phyloP scores from a whole-genome alignment of 306 rosid species.

The Citrullus amarus region DNA sequence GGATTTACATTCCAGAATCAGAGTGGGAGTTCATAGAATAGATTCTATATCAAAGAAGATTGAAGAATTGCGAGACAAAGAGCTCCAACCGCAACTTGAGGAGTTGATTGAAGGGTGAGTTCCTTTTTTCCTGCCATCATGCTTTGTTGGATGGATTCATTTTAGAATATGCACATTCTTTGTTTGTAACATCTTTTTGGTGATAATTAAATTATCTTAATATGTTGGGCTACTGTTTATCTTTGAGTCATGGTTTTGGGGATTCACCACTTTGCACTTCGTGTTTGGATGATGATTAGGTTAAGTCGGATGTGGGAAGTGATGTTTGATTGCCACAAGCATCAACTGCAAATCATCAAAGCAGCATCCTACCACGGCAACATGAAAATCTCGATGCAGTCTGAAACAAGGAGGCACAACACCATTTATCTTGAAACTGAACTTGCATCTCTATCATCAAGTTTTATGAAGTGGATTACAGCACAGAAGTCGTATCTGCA shows the following conservation, averaged over 20 bases:
- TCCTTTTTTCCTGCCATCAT: constrained; percentile 8
- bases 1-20: constrained; percentile 86
- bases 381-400: constrained; percentile 37
- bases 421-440: constrained; percentile 61
- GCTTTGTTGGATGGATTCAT: neutral
- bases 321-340: constrained; percentile 82
- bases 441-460: constrained; percentile 43
- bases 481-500: constrained; percentile 70
- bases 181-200: neutral
- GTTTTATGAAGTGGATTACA: constrained; percentile 62
- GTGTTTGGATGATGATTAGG: constrained; percentile 27
- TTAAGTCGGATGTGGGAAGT: constrained; percentile 85
- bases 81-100: constrained; percentile 95
- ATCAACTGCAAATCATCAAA: constrained; percentile 55
- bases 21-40: constrained; percentile 73
- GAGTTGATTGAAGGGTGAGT: constrained; percentile 85
- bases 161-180: neutral
- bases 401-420: constrained; percentile 53
- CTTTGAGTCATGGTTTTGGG: neutral
- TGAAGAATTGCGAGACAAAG: constrained; percentile 81
- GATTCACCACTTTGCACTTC: neutral
- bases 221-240: neutral
- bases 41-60: constrained; percentile 87
- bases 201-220: neutral
- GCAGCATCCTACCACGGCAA: constrained; percentile 39